phyloP scores from a whole-genome alignment of 257 asterid genomes.

The Solanum tarapatanum region DNA sequence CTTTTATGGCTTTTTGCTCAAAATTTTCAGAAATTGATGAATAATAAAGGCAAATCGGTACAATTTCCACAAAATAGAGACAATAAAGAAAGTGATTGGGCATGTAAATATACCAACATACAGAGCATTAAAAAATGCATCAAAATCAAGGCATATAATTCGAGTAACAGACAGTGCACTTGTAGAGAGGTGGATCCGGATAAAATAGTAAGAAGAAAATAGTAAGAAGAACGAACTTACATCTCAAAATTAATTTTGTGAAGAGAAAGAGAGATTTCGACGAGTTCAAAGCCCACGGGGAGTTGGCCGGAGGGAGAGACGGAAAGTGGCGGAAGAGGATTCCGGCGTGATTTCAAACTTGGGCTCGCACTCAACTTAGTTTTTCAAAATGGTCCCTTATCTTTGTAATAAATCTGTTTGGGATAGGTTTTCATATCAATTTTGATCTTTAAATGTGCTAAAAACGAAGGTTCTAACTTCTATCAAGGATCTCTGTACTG shows the following conservation, averaged over 20 bases:
- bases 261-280: neutral
- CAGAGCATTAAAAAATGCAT: neutral
- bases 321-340: neutral
- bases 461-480: no score
- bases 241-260: neutral
- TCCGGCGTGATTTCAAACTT: neutral
- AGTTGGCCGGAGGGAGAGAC: neutral
- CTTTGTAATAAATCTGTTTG: no score
- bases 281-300: neutral
- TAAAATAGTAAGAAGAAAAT: neutral
- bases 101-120: neutral
- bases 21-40: neutral
- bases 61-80: neutral
- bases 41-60: neutral
- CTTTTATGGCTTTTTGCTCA: neutral
- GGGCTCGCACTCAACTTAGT: neutral
- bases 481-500: rapidly evolving
- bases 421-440: no score
- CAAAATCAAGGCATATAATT: neutral
- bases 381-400: neutral
- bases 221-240: neutral
- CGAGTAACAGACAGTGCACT: neutral
- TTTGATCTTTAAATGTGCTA: no score
- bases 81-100: neutral
- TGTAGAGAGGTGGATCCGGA: neutral